Evolutionary conservation across 208 protist genomes (phyloP).

Genomic region (Leishmania lainsoni): DNA sequence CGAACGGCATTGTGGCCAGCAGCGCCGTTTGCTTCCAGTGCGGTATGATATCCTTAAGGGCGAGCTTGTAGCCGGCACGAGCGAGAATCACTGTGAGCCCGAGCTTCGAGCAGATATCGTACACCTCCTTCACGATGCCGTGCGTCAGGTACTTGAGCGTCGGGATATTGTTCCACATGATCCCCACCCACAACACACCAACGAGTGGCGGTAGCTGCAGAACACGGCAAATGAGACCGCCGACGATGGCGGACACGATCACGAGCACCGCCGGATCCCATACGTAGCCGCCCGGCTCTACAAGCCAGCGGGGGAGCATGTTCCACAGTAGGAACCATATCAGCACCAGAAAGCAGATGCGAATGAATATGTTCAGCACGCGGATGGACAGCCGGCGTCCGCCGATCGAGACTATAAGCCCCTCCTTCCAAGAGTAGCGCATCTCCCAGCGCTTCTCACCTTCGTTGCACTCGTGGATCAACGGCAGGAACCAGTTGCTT

Average conservation of each 20-base stretch:
- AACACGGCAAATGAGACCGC: conserved; percentile 70
- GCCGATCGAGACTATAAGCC: conserved; percentile 50
- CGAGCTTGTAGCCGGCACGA: conserved; percentile 74
- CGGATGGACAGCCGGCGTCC: conserved; percentile 57
- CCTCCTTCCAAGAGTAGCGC: conserved; percentile 43
- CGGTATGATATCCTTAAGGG: conserved; percentile 58
- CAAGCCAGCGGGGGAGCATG: conserved; percentile 57
- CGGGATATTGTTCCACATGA: conserved; percentile 86
- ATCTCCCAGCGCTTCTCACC: conserved; percentile 52
- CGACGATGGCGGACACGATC: conserved; percentile 63
- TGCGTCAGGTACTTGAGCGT: conserved; percentile 58
- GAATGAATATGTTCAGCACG: conserved; percentile 67
- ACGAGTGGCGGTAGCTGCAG: conserved; percentile 80
- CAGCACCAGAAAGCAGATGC: conserved; percentile 57
- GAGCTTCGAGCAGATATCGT: conserved; percentile 63
- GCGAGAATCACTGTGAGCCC: conserved; percentile 78
- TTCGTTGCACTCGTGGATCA: conserved; percentile 44
- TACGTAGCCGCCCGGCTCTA: conserved; percentile 74
- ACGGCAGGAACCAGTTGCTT: conserved; percentile 76
- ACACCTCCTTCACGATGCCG: conserved; percentile 56
- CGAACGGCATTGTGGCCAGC: conserved; percentile 68
- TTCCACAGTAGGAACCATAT: conserved; percentile 75
- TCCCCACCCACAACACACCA: conserved; percentile 77
- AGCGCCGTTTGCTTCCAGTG: conserved; percentile 78
- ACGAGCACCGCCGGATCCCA: conserved; percentile 74